These are phyloP conservation scores for Aspergillus ruber DNA, from an alignment of 2,329 filamentous ascomycete genomes.

Conservation along the genomic window DNA sequence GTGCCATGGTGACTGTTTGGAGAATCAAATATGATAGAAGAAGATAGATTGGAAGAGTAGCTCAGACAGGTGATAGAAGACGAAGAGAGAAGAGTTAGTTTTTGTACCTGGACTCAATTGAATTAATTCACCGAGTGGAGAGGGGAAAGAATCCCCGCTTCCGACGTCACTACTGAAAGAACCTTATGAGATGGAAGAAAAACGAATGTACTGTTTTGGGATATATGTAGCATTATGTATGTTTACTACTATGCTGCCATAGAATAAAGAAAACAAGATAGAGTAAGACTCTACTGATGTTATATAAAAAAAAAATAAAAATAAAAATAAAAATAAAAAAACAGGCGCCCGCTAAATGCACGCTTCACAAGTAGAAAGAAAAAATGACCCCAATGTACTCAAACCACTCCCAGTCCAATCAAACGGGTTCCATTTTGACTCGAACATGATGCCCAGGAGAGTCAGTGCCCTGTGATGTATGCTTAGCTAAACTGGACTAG, in stretches of 20 bases:
- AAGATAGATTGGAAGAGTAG: not conserved
- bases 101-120: not conserved
- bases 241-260: not conserved
- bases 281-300: not conserved
- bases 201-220: not conserved
- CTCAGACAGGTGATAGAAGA: not conserved
- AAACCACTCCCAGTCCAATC: constrained; percentile 11
- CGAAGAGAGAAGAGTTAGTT: not conserved
- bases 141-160: not conserved
- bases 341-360: constrained; percentile 15
- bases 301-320: constrained; percentile 10
- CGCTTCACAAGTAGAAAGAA: constrained; percentile 1
- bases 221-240: not conserved
- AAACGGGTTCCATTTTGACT: constrained; percentile 34
- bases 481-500: not conserved
- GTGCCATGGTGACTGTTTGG: constrained; percentile 20
- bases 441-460: constrained; percentile 32
- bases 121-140: not conserved
- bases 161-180: not conserved
- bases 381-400: not conserved
- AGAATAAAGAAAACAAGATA: not conserved
- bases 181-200: not conserved
- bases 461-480: constrained; percentile 22
- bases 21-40: not conserved
- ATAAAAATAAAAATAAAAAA: constrained; percentile 12